Percentiles rank a stretch among this genome's conserved stretches.
These are phyloP conservation scores for Hypsizygus marmoreus DNA, from an alignment of 768 basidiomycete species.

Conservation along the genomic window DNA sequence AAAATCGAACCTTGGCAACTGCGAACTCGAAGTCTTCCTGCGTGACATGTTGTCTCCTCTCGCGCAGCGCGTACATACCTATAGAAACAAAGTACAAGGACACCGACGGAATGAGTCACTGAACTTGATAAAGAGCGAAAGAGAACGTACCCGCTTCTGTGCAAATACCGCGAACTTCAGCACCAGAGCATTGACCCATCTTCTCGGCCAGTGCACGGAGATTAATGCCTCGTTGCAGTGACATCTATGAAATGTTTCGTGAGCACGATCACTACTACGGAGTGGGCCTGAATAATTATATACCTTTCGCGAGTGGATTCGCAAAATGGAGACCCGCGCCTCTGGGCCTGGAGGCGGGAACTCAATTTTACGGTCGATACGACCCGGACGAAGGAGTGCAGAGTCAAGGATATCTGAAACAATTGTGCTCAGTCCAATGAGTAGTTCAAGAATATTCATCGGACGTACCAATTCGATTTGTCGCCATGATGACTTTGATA, in stretches of 20 bases:
- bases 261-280: not conserved
- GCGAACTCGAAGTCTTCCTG: slow-evolving; percentile 99
- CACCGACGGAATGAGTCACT: too few relatives aligned
- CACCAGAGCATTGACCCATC: slow-evolving; percentile 99
- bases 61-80: slow-evolving; percentile 97
- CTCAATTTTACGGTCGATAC: slow-evolving; percentile 96
- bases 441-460: not conserved
- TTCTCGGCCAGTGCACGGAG: slow-evolving; percentile 95
- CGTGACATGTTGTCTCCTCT: slow-evolving; percentile 94
- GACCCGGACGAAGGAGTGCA: slow-evolving; percentile 89
- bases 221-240: slow-evolving; percentile 95
- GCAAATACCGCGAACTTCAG: slow-evolving; percentile 96
- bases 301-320: slow-evolving; percentile 95
- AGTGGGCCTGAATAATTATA: slow-evolving; percentile 4
- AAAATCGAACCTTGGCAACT: slow-evolving; percentile 77
- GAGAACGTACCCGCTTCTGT: slow-evolving; percentile 84
- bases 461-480: slow-evolving; percentile 84
- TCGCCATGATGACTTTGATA: slow-evolving; percentile 96
- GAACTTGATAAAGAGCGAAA: too few relatives aligned
- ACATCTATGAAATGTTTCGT: slow-evolving; percentile 65
- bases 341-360: slow-evolving; percentile 98
- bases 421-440: not conserved
- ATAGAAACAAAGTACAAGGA: not conserved
- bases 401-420: slow-evolving; percentile 87
- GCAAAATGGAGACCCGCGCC: slow-evolving; percentile 94